Conservation (phyloP, 2,329 filamentous ascomycete species). For the Parastagonospora nodorum region DNA sequence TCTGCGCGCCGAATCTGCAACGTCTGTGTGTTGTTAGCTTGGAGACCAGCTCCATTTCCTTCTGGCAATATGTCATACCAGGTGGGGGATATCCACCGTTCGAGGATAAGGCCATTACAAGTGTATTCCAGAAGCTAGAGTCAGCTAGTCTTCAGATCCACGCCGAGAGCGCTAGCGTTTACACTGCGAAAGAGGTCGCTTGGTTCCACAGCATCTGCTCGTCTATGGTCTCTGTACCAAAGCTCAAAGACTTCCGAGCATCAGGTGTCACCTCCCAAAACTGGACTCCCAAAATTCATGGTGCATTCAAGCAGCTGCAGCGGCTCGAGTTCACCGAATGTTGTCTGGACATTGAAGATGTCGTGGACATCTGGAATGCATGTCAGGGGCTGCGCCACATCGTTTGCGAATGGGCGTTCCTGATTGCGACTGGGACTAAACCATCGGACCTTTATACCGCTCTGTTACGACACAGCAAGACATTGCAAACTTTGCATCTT, state of each 20-base stretch:
- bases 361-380: constrained; percentile 8
- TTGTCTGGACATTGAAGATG: constrained; percentile 9
- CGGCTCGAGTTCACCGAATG: constrained; percentile 28
- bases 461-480: constrained; percentile 15
- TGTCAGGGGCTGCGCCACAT: constrained; percentile 27
- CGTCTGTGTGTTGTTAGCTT: constrained; percentile 29
- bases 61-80: constrained; percentile 26
- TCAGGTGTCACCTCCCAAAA: constrained; percentile 11
- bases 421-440: not conserved
- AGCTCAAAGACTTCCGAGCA: constrained; percentile 17
- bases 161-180: not conserved
- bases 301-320: constrained; percentile 13
- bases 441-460: constrained; percentile 12
- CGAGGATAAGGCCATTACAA: not conserved
- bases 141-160: constrained; percentile 26
- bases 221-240: constrained; percentile 9
- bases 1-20: constrained; percentile 21
- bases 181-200: not conserved
- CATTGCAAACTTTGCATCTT: constrained; percentile 20
- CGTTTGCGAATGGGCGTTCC: constrained; percentile 24
- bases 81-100: not conserved
- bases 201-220: constrained; percentile 13
- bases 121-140: constrained; percentile 14
- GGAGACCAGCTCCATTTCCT: constrained; percentile 19
- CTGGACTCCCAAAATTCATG: not conserved